phyloP scores from a whole-genome alignment of 495 filamentous ascomycete species.

The Parathielavia hyrcaniae region DNA sequence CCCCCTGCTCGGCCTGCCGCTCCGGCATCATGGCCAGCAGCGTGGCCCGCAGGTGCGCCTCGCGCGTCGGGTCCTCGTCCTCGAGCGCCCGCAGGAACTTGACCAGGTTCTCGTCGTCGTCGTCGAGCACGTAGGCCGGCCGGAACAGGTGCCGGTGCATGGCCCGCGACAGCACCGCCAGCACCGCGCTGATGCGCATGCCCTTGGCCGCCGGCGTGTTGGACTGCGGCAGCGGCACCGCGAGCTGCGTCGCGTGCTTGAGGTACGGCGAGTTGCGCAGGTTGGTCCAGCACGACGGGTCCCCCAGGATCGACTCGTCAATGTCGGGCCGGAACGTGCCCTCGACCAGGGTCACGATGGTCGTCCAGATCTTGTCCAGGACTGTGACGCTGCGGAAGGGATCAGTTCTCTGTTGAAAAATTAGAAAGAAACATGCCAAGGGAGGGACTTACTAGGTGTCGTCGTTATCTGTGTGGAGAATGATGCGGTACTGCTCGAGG shows the following conservation, averaged over 20 bases:
- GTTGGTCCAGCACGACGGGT: slow-evolving; percentile 37
- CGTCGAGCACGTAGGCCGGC: slow-evolving; percentile 34
- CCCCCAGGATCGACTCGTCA: slow-evolving; percentile 28
- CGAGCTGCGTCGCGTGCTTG: slow-evolving; percentile 33
- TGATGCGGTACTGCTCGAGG: slow-evolving; percentile 30
- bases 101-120: slow-evolving; percentile 31
- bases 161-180: slow-evolving; percentile 34
- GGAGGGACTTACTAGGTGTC: slow-evolving; percentile 30
- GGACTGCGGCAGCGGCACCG: slow-evolving; percentile 33
- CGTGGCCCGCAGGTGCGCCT: slow-evolving; percentile 31
- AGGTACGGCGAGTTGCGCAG: slow-evolving; percentile 35
- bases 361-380: slow-evolving; percentile 39
- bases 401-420: not conserved
- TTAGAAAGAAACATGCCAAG: not conserved
- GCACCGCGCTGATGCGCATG: slow-evolving; percentile 36
- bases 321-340: slow-evolving; percentile 34
- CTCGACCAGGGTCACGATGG: slow-evolving; percentile 34
- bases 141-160: slow-evolving; percentile 35
- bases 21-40: slow-evolving; percentile 30
- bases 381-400: slow-evolving; percentile 24
- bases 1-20: slow-evolving; percentile 27
- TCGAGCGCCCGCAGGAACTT: slow-evolving; percentile 33
- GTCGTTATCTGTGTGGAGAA: slow-evolving; percentile 26
- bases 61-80: slow-evolving; percentile 33
- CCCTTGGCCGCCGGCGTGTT: slow-evolving; percentile 36